Evolutionary conservation across 2,329 filamentous ascomycete species (phyloP).

Genomic region (Dactylellina parvicollis): DNA sequence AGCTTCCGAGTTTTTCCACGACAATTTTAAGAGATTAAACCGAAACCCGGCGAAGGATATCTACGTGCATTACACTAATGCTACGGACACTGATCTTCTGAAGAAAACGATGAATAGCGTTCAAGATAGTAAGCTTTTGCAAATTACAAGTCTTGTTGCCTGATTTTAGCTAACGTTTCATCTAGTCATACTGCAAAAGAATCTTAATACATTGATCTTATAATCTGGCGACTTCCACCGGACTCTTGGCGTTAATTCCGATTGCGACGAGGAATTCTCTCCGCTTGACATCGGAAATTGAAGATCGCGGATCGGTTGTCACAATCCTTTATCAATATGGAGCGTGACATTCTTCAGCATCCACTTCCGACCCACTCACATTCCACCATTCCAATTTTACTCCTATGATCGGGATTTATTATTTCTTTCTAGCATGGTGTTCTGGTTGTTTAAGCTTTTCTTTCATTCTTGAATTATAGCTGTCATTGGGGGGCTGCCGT

Average conservation of each 20-base stretch:
- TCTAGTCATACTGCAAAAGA: conserved; percentile 58
- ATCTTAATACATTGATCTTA: conserved; percentile 57
- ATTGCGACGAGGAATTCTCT: background rate
- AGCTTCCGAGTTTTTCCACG: conserved; percentile 81
- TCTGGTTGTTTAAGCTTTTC: conserved; percentile 27
- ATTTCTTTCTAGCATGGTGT: conserved; percentile 47
- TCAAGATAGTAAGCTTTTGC: conserved; percentile 69
- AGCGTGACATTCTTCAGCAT: background rate
- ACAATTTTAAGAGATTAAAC: conserved; percentile 81
- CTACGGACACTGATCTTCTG: conserved; percentile 75
- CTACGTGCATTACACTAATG: conserved; percentile 70
- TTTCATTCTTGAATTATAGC: conserved; percentile 18
- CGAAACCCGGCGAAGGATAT: conserved; percentile 69
- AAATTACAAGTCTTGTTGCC: background rate
- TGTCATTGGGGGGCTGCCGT: conserved; percentile 16
- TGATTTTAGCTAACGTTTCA: conserved; percentile 9
- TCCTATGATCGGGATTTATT: conserved; percentile 32
- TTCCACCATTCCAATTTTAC: conserved; percentile 15
- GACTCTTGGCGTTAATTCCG: background rate
- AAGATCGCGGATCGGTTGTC: background rate
- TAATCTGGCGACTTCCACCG: conserved; percentile 32
- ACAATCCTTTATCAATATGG: background rate
- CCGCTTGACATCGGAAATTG: background rate
- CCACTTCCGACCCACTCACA: background rate
- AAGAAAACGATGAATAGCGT: conserved; percentile 88